Evolutionary conservation across 78 protist species (phyloP).

Genomic region (Emiliania huxleyi): DNA sequence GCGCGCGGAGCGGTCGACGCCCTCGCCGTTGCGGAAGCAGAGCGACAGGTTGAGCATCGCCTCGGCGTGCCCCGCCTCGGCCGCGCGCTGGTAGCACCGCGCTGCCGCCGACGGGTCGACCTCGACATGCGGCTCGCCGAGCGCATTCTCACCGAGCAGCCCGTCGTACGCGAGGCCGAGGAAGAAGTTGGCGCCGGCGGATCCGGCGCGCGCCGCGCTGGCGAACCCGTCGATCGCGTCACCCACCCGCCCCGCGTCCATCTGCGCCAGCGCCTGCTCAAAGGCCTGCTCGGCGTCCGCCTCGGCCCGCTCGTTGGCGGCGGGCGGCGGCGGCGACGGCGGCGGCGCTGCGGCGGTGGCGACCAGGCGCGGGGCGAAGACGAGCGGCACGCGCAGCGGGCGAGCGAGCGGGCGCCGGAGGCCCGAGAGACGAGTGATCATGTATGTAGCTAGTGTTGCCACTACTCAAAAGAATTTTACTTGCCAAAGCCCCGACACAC

Average conservation of each 20-base stretch:
- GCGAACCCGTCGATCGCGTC: background rate
- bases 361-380: no score
- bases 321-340: no score
- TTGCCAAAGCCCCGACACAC: no score
- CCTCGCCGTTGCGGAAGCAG: background rate
- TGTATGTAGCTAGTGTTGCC: no score
- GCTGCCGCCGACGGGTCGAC: background rate
- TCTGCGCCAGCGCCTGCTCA: background rate
- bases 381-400: no score
- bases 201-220: background rate
- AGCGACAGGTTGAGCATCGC: background rate
- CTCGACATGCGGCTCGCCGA: background rate
- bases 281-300: no score
- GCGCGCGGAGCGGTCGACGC: background rate
- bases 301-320: no score
- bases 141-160: background rate
- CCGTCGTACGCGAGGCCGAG: background rate
- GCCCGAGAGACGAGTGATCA: no score
- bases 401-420: no score
- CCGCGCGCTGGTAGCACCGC: conserved; percentile 3
- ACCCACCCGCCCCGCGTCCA: background rate
- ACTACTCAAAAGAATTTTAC: no score
- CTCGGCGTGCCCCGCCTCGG: background rate
- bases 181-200: background rate
- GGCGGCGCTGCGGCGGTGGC: no score